Base-by-base conservation (phyloP, 192 early-diverging fungal genomes). In the Coemansia sp. region DNA sequence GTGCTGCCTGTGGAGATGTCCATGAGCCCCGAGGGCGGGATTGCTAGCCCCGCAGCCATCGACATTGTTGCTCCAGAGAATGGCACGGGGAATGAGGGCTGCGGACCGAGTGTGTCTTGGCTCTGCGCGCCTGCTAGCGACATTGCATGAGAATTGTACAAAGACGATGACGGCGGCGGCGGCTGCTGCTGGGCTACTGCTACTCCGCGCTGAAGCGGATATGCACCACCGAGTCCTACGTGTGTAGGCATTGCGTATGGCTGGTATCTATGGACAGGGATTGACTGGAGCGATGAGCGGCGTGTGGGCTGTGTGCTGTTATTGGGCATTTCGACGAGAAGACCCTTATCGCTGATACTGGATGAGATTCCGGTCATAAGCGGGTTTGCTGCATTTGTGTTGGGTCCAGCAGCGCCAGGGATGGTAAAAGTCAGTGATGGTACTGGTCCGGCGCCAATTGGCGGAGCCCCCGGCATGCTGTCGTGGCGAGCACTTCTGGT, bases 321-420 rank as follows among this genome's bases (percentile, higher is more conserved):
- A 25, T 58, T 45, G 12, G 63, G 21, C 45, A 32, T 21, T 24
- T 29, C 29, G 43, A 45, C 55, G 12, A 65, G 55, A n/a, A 58
- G 32, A 8, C 72, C 77, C 32, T 69, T 67, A 23, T 81, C 78
- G 69, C 78, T 75, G 2, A 81, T 56, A 51, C 78, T 81, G 9
- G 72, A 72, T 22, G 78, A 63, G 23, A 80, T 60, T 21, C 72
- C 63, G 57, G 61, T 64, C 65, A 64, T 41, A 32, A 74, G 52
- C 41, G 54, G 54, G 15, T 57, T 56, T 32, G 56, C 7, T 37
- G 50, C 22, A 5, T 29, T 17, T 15, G 39, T 25, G 53, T 27
- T 43, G 12, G 39, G 35, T 8, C 62, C 32, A 7, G 53, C 23
- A n/a, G 41, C 41, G 41, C 11, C 37, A 7, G 62, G 50, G 23